Evolutionary conservation across 805 yeast genomes (phyloP).

Genomic region (Schwanniomyces polymorphus): DNA sequence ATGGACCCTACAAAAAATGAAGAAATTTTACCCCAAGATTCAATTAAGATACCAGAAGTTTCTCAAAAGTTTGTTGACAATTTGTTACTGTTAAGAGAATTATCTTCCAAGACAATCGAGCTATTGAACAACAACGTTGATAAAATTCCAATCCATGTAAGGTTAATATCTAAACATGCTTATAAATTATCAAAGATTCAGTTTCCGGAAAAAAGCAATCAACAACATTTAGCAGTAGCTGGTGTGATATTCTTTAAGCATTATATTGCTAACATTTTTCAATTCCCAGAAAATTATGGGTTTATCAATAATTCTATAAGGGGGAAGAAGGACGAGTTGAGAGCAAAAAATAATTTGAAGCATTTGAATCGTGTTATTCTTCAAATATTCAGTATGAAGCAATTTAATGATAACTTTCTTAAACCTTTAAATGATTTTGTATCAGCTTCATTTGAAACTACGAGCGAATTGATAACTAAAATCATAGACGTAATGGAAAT

Average conservation of each 20-base stretch:
- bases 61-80: slow-evolving; percentile 69
- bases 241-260: slow-evolving; percentile 64
- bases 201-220: slow-evolving; percentile 60
- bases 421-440: slow-evolving; percentile 81
- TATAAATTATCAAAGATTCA: slow-evolving; percentile 40
- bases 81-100: slow-evolving; percentile 71
- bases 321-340: slow-evolving; percentile 14
- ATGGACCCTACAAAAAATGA: slow-evolving; percentile 31
- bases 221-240: slow-evolving; percentile 61
- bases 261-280: slow-evolving; percentile 47
- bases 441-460: slow-evolving; percentile 46
- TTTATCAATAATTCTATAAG: slow-evolving; percentile 34
- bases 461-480: slow-evolving; percentile 43
- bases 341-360: slow-evolving; percentile 48
- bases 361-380: slow-evolving; percentile 58
- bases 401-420: slow-evolving; percentile 69
- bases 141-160: slow-evolving; percentile 36
- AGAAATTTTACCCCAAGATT: slow-evolving; percentile 55
- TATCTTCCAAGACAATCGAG: slow-evolving; percentile 59
- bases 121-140: slow-evolving; percentile 45
- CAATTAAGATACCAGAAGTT: slow-evolving; percentile 80
- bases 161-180: slow-evolving; percentile 32
- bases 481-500: slow-evolving; percentile 56
- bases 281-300: slow-evolving; percentile 59
- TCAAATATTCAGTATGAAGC: slow-evolving; percentile 67